Base-by-base conservation (phyloP, 2,329 filamentous ascomycete species). In the Gliomastix tumulicola region DNA sequence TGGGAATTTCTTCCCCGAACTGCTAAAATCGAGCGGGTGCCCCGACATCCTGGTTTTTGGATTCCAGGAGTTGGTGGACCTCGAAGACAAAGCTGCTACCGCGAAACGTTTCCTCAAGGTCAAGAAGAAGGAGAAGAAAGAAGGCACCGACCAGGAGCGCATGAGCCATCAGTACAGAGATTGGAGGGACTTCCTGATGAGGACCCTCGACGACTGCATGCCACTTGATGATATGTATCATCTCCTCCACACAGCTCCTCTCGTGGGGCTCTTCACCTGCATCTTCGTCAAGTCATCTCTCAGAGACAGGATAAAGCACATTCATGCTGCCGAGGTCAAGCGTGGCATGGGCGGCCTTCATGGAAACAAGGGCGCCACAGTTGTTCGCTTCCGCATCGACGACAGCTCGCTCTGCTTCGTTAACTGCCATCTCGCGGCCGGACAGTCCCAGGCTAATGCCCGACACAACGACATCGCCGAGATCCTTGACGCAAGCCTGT, bases 111-210 rank as follows among this genome's bases (percentile, higher is more conserved):
- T 97, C 48, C 82, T 97, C 55, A 92, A 89, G 53, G 87, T 84
- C 48, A 92, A 92, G 59, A 94, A 86, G 50, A 89, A 94, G 54
- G 17, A 28, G 25, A 28, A 28, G 25, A 82, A 87, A 51, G 80
- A 84, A 21, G 79, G 82, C 10, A 79, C 83, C 2, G 84, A 88
- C 35, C 82, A 86, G 49, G 88, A 96, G 57, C 79, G 89, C 48
- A 97, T 97, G 87, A 94, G 88, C 59, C 89, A 94, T 48, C 89
- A 96, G 54, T 98, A 98, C 58, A 85, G 92, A 44, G 88, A 94
- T 42, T 98, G 92, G 92, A 78, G 88, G 52, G 88, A 97, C 55
- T 89, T 94, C 55, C 68, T 98, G 21, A 80, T 84, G 28, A 78
- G 85, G 41, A 80, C 79, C 36, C 69, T 98, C 27, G 87, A 95